Evolutionary conservation across 108 stramenopile species (phyloP), one percentile per base, ranked within the genome.

Genomic region (Nitzschia putrida): DNA sequence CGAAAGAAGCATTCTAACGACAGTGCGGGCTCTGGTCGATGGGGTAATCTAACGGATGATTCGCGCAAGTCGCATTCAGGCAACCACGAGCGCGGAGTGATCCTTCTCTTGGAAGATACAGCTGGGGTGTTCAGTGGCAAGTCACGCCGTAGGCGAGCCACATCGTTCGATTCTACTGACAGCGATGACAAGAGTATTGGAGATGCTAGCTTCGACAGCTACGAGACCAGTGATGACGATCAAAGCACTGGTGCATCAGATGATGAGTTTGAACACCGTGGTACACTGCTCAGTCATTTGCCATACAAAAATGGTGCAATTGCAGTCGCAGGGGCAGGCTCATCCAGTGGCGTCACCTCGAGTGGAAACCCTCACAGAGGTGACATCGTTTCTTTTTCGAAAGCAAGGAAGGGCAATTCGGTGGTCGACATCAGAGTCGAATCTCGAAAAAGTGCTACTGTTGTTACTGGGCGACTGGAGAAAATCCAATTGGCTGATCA

Each of bases 311-410:
- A 73, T 29, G 79, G 86, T 20, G 80, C 88, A 9, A 75, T 83
- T 42, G 88, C 85, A 20, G 64, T 82, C 26, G 79, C 73, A 43
- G 76, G 81, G 2, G 59, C 69, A 39, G 82, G 83, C 40, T 43
- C 75, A 12, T 56, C 42, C 24, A 57, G 64, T 8, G 64, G 57
- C 41, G 50, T 72, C 47, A 72, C 73, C 37, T 45, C 54, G 16
- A 59, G 78, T 20, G 56, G 76, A 7, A 71, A 75, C 49, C 92
- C 92, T 10, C 67, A 65, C 21, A 82, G 92, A 23, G 92, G 92
- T 25, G 92, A 93, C 68, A 68, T 89, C 4, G 92, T 93, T 7
- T 75, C 75, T 13, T 93, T 93, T 68, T 74, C 71, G 23, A 88
- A 80, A 57, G 59, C 74, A 7, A 83, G 73, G 61, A 78, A 80